Evolutionary conservation across 2,329 filamentous ascomycete genomes (phyloP).

Genomic region (Cercospora zeae-maydis): DNA sequence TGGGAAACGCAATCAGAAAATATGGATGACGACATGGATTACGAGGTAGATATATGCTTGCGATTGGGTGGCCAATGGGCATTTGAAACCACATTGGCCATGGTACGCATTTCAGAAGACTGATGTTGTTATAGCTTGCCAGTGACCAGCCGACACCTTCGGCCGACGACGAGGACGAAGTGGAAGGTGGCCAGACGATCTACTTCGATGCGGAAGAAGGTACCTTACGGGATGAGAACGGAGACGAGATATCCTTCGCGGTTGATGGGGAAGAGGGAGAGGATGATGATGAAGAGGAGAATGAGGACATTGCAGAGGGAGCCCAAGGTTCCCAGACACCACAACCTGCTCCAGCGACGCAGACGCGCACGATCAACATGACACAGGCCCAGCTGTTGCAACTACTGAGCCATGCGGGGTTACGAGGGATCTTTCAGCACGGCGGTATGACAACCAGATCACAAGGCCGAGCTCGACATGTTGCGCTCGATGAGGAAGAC

Average conservation of each 20-base stretch:
- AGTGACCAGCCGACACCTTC: constrained; percentile 38
- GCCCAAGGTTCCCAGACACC: constrained; percentile 30
- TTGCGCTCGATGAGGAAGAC: constrained; percentile 26
- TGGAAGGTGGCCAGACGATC: constrained; percentile 40
- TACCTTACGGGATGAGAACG: constrained; percentile 29
- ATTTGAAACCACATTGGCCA: not conserved
- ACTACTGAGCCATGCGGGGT: constrained; percentile 52
- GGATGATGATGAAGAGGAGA: constrained; percentile 32
- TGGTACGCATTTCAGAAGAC: not conserved
- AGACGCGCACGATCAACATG: constrained; percentile 26
- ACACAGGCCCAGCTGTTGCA: constrained; percentile 51
- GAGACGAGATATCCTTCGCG: constrained; percentile 30
- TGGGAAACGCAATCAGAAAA: constrained; percentile 29
- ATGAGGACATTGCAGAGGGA: constrained; percentile 15
- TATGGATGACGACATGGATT: constrained; percentile 52
- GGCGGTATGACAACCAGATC: constrained; percentile 29
- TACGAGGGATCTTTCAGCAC: constrained; percentile 51
- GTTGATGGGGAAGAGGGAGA: constrained; percentile 22
- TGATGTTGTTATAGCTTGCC: constrained; percentile 25
- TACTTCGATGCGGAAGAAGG: constrained; percentile 41
- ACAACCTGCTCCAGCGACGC: constrained; percentile 21
- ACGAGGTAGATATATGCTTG: constrained; percentile 34
- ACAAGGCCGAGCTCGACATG: constrained; percentile 24
- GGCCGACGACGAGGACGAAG: constrained; percentile 40
- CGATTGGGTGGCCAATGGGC: constrained; percentile 13